Conservation (phyloP, 306 rosid species). For the Mimosa bimucronata region DNA sequence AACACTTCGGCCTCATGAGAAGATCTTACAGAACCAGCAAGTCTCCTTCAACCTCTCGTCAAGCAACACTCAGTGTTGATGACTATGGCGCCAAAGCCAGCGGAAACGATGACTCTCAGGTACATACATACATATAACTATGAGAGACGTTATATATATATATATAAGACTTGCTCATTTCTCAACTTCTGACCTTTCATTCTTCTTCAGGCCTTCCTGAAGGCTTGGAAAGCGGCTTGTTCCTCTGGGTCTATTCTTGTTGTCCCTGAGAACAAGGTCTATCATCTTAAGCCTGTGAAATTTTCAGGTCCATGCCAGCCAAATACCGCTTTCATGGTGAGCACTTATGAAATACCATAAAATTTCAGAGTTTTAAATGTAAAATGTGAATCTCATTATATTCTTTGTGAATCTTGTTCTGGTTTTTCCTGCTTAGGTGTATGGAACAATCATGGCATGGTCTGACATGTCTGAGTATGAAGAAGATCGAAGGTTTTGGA, state of each 20-base stretch:
- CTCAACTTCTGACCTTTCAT: background rate
- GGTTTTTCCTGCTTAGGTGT: slow-evolving; percentile 45
- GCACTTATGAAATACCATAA: background rate
- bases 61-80: slow-evolving; percentile 50
- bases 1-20: slow-evolving; percentile 25
- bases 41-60: slow-evolving; percentile 7
- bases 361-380: background rate
- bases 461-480: slow-evolving; percentile 48
- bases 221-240: slow-evolving; percentile 82
- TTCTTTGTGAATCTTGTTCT: slow-evolving; percentile 21
- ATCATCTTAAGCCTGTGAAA: slow-evolving; percentile 64
- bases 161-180: background rate
- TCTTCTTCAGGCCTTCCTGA: slow-evolving; percentile 58
- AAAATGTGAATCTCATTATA: background rate
- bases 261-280: slow-evolving; percentile 59
- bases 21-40: slow-evolving; percentile 7
- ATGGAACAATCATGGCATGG: slow-evolving; percentile 79
- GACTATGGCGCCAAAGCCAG: slow-evolving; percentile 62
- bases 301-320: slow-evolving; percentile 88
- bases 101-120: slow-evolving; percentile 65
- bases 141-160: background rate
- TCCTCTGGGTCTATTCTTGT: slow-evolving; percentile 50
- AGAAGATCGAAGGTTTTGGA: slow-evolving; percentile 59
- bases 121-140: slow-evolving; percentile 18
- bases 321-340: slow-evolving; percentile 62